Percentiles rank a stretch among this genome's conserved stretches.
Evolutionary conservation across 305 asterid genomes (phyloP).

Genomic region (Plantago coronopus): DNA sequence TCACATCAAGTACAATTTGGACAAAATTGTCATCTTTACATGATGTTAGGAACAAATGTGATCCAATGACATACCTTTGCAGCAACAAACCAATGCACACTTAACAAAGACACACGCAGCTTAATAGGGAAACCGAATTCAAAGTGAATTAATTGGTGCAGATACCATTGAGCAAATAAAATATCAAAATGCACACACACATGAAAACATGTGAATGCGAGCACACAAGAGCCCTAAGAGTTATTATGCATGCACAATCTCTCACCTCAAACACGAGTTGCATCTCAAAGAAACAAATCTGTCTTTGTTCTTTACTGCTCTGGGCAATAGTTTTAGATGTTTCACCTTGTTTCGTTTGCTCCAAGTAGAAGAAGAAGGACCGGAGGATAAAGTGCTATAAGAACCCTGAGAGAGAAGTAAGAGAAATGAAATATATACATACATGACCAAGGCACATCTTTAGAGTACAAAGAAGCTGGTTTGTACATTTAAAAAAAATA

Average conservation of each 20-base stretch:
- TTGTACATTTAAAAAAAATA: too few species aligned
- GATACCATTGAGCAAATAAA: constrained; percentile 5
- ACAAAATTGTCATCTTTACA: too few species aligned
- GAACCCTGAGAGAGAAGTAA: constrained; percentile 42
- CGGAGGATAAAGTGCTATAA: constrained; percentile 37
- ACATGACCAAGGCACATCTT: too few species aligned
- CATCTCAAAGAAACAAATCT: constrained; percentile 52
- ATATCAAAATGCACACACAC: not conserved
- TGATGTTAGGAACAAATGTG: too few species aligned
- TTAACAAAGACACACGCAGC: too few species aligned
- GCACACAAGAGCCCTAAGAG: constrained; percentile 4
- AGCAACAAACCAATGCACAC: too few species aligned
- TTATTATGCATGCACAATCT: constrained; percentile 14
- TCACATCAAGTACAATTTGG: too few species aligned
- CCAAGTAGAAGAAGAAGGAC: constrained; percentile 44
- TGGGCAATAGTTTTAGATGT: constrained; percentile 29
- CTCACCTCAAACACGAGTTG: constrained; percentile 66
- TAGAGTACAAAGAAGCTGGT: too few species aligned
- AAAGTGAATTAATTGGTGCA: not conserved
- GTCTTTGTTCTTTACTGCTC: constrained; percentile 36
- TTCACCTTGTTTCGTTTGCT: constrained; percentile 46
- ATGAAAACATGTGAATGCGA: too few species aligned
- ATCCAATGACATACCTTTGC: too few species aligned
- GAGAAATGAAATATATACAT: too few species aligned
- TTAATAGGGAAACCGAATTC: too few species aligned